phyloP scores from a whole-genome alignment of 140 eudicot genomes.

The Bidens hawaiensis region DNA sequence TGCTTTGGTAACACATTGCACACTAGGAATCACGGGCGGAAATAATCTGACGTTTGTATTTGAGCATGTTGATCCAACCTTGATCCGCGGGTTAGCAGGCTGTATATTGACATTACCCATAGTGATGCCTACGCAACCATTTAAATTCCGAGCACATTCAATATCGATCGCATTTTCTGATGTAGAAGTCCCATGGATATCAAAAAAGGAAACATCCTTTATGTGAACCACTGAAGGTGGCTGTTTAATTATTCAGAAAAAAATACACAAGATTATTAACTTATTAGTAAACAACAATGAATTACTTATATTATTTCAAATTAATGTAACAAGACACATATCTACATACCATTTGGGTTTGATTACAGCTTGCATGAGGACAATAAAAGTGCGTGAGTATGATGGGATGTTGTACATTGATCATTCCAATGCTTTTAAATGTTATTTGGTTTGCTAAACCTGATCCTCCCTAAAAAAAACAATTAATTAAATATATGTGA shows the following conservation, averaged over 20 bases:
- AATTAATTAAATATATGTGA: too few relatives aligned
- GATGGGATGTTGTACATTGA: slow-evolving; percentile 13
- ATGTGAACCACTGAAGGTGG: slow-evolving; percentile 23
- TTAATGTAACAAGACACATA: not conserved
- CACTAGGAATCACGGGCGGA: slow-evolving; percentile 6
- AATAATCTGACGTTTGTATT: not conserved
- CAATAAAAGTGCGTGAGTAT: slow-evolving; percentile 18
- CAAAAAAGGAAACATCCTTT: slow-evolving; percentile 21
- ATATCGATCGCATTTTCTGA: slow-evolving; percentile 1
- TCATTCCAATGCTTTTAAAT: slow-evolving; percentile 17
- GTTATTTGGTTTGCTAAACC: slow-evolving; percentile 10
- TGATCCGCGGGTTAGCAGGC: not conserved
- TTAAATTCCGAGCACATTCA: not conserved
- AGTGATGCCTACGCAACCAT: slow-evolving; percentile 13
- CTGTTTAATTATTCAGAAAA: slow-evolving; percentile 5
- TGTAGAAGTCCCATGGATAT: slow-evolving; percentile 30
- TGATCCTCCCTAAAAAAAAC: slow-evolving; percentile 16
- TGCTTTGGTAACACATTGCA: not conserved
- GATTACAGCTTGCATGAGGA: not conserved
- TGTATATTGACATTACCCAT: slow-evolving; percentile 4
- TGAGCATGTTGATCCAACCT: slow-evolving; percentile 7
- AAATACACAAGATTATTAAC: not conserved
- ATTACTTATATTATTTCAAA: not conserved
- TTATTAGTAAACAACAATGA: too few relatives aligned
- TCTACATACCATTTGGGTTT: not conserved